Evolutionary conservation across 495 filamentous ascomycete genomes (phyloP), one percentile per base, ranked within the genome.

Genomic region (Bombardia bombarda): DNA sequence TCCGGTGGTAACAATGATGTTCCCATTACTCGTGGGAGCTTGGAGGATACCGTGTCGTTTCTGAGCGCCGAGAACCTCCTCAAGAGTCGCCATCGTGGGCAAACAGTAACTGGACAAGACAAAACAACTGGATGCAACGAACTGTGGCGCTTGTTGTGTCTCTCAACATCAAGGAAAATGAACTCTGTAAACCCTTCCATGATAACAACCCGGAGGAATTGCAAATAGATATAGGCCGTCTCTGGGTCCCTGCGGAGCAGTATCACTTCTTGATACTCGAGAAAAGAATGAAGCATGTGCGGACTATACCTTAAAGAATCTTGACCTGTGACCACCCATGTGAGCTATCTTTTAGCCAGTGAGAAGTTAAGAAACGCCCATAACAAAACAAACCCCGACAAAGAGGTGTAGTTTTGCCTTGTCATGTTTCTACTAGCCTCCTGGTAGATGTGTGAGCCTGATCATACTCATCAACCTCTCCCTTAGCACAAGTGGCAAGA

Each of bases 31-130:
- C n/a, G 44, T 24, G 17, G 35, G 44, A 7, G 52, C 46, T 38
- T 35, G 32, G 25, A 58, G 50, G 40, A 56, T 40, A 20, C 40
- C 28, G 17, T 46, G 28, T 40, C 40, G 41, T 33, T 46, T 50
- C 39, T 58, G 55, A 3, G 40, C 39, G 9, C 33, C 25, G 35
- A 61, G 51, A 23, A 43, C 49, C 3, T 55, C 49, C 12, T 51
- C 47, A 32, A 61, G 38, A 13, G 54, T 61, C 21, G 57, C 31
- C 57, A 61, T 61, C 19, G 34, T 49, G 38, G 7, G 12, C 1
- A n/a, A n/a, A n/a, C n/a, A n/a, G n/a, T n/a, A n/a, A n/a, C n/a
- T n/a, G n/a, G n/a, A n/a, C n/a, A n/a, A n/a, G n/a, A n/a, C n/a
- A n/a, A n/a, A n/a, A n/a, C n/a, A n/a, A n/a, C n/a, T n/a, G n/a